Conservation (phyloP, 2,329 filamentous ascomycete genomes). For the Fusarium torreyae region DNA sequence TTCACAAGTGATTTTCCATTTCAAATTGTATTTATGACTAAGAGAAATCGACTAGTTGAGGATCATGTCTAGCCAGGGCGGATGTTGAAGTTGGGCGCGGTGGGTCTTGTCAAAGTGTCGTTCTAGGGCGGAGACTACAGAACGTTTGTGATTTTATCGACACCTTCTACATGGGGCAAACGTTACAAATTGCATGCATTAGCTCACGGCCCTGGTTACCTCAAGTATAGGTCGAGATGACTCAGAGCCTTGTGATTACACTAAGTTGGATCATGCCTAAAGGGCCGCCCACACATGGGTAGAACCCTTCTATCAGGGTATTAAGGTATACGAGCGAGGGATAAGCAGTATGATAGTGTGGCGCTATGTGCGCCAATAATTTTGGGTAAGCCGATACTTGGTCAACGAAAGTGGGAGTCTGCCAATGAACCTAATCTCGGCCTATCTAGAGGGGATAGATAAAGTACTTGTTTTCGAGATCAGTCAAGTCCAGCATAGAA, state of each 20-base stretch:
- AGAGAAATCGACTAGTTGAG: not conserved
- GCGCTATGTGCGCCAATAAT: too few relatives aligned
- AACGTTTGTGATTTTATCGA: not conserved
- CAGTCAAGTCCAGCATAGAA: slow-evolving; percentile 41
- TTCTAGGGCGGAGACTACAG: slow-evolving; percentile 37
- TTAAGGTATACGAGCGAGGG: too few relatives aligned
- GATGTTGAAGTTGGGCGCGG: slow-evolving; percentile 38
- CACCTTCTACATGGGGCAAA: slow-evolving; percentile 8
- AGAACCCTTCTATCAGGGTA: too few relatives aligned
- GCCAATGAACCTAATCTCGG: not conserved
- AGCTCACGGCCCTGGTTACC: not conserved
- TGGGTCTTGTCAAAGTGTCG: slow-evolving; percentile 32
- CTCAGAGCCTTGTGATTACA: too few relatives aligned
- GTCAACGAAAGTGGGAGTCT: too few relatives aligned
- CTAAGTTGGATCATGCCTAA: not conserved
- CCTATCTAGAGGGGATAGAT: not conserved
- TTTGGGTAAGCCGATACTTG: too few relatives aligned
- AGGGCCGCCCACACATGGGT: too few relatives aligned
- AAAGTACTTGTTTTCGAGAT: slow-evolving; percentile 42
- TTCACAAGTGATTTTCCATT: too few relatives aligned
- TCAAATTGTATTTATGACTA: accelerated
- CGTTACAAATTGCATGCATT: not conserved
- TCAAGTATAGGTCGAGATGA: not conserved
- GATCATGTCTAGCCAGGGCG: slow-evolving; percentile 31
- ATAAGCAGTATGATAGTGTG: too few relatives aligned